Conservation (phyloP, 441 rosid genomes). For the Euphorbia celastroides region DNA sequence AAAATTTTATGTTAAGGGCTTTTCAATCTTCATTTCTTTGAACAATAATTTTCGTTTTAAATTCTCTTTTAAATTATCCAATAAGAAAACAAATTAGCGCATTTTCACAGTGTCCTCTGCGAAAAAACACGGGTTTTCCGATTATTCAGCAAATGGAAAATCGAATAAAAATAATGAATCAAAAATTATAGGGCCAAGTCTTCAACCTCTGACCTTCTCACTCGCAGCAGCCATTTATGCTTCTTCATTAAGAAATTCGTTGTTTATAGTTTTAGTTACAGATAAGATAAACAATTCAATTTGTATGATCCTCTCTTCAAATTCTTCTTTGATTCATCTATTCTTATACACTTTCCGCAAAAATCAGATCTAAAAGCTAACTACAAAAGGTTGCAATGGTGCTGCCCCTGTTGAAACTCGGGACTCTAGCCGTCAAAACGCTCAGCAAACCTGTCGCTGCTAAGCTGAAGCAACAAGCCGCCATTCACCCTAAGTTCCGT, state of each 20-base stretch:
- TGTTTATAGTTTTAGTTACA: background rate
- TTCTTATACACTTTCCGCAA: background rate
- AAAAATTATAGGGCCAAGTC: background rate
- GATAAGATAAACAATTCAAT: background rate
- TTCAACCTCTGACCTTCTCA: constrained; percentile 5
- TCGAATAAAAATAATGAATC: background rate
- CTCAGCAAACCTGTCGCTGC: constrained; percentile 73
- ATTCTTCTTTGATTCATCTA: background rate
- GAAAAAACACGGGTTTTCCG: background rate
- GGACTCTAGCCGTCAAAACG: constrained; percentile 68
- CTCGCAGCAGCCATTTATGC: constrained; percentile 16
- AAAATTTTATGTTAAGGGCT: too few relatives aligned
- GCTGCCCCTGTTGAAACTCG: constrained; percentile 47
- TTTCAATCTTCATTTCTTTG: too few relatives aligned
- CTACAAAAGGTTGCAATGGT: constrained; percentile 14
- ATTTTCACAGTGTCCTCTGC: too few relatives aligned
- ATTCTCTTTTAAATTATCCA: too few relatives aligned
- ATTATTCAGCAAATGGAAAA: background rate
- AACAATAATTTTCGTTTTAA: too few relatives aligned
- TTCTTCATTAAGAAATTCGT: constrained; percentile 13
- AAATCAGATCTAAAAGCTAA: background rate
- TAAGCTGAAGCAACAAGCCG: constrained; percentile 73
- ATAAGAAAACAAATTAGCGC: too few relatives aligned
- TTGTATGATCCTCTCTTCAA: background rate
- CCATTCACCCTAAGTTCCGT: constrained; percentile 57